A percentile compares a stretch with the other conserved stretches of the same genome.
phyloP scores from a whole-genome alignment of 2,329 filamentous ascomycete genomes.

The Thelonectria olida region DNA sequence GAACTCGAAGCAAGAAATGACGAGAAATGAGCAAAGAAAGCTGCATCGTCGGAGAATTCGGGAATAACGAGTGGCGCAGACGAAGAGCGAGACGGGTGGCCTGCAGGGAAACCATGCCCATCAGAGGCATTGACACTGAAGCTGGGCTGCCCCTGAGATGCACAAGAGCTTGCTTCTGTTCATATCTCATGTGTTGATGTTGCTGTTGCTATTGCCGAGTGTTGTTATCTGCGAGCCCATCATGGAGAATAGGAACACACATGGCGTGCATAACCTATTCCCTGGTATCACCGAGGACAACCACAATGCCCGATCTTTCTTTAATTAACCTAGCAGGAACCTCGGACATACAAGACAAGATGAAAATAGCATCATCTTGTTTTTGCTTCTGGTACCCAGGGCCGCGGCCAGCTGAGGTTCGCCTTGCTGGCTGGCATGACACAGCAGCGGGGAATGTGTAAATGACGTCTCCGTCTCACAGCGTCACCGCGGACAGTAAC shows the following conservation, averaged over 20 bases:
- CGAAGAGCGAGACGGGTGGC: background rate
- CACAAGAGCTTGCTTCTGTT: background rate
- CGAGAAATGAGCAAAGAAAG: conserved; percentile 2
- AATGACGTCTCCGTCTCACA: conserved; percentile 7
- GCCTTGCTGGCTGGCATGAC: background rate
- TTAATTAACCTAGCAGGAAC: too few relatives aligned
- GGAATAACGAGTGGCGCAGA: background rate
- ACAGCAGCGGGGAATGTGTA: background rate
- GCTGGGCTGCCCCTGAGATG: background rate
- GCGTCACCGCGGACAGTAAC: background rate
- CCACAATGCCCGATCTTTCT: too few relatives aligned
- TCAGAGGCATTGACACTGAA: background rate
- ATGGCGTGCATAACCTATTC: background rate
- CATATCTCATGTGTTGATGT: background rate
- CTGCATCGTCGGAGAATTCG: background rate
- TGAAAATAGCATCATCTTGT: conserved; percentile 17
- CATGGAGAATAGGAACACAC: conserved; percentile 10
- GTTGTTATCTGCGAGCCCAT: background rate
- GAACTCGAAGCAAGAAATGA: background rate
- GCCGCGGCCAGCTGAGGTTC: background rate
- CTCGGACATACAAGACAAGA: background rate
- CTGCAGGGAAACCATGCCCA: background rate
- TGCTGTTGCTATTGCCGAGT: too few relatives aligned
- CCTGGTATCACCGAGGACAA: too few relatives aligned
- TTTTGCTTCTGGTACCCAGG: background rate